phyloP scores from a whole-genome alignment of 2,329 filamentous ascomycete species.

The Volutella citrinella region DNA sequence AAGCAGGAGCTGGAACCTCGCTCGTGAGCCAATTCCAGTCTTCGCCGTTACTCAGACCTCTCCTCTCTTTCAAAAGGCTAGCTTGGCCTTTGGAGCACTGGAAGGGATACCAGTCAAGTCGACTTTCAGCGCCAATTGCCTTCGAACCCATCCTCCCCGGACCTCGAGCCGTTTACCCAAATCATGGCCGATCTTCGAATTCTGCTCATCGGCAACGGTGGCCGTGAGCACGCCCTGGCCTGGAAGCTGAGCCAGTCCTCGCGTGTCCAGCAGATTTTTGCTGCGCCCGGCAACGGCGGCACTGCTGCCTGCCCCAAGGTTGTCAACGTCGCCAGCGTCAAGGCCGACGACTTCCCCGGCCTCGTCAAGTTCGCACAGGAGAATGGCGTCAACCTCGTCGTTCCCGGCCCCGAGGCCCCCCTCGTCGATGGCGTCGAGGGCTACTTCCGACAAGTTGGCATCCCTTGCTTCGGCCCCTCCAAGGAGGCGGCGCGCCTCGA shows the following conservation, averaged over 20 bases:
- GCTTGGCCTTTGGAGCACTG: too few species aligned
- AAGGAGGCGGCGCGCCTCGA: conserved; percentile 85
- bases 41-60: too few species aligned
- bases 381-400: conserved; percentile 74
- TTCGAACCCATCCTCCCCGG: conserved; percentile 7
- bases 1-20: too few species aligned
- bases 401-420: conserved; percentile 91
- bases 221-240: conserved; percentile 88
- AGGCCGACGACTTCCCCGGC: conserved; percentile 71
- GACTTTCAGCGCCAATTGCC: conserved; percentile 14
- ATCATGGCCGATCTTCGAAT: conserved; percentile 54
- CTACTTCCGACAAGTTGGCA: conserved; percentile 71
- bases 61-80: too few species aligned
- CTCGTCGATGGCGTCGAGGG: conserved; percentile 86
- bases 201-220: conserved; percentile 89
- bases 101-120: too few species aligned
- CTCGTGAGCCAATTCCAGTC: too few species aligned
- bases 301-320: conserved; percentile 70
- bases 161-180: conserved; percentile 4
- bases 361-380: conserved; percentile 74
- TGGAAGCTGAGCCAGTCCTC: conserved; percentile 90
- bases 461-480: conserved; percentile 82
- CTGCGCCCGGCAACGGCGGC: conserved; percentile 80
- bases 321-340: conserved; percentile 66
- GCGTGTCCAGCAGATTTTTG: conserved; percentile 71